Conservation (phyloP, 2,329 filamentous ascomycete species). For the Aaosphaeria arxii region DNA sequence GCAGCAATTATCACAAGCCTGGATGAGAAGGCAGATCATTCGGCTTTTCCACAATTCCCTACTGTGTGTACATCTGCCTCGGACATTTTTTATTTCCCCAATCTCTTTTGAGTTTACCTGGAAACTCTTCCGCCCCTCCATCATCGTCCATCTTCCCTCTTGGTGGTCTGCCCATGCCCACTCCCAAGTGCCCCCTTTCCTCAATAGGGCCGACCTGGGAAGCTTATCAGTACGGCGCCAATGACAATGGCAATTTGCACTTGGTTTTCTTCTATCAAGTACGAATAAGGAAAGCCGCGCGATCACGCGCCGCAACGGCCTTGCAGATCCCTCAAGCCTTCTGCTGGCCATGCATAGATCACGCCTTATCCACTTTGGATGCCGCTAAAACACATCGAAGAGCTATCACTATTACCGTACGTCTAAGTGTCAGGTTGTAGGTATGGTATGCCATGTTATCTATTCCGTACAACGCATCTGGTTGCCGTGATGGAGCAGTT, state of each 20-base stretch:
- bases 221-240: slow-evolving; percentile 18
- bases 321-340: slow-evolving; percentile 23
- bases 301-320: slow-evolving; percentile 35
- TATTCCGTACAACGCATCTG: too few relatives aligned
- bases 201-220: slow-evolving; percentile 15
- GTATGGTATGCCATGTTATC: too few relatives aligned
- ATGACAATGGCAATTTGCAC: not conserved
- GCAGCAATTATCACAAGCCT: slow-evolving; percentile 3
- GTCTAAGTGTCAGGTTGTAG: too few relatives aligned
- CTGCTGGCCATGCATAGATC: not conserved
- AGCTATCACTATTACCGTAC: too few relatives aligned
- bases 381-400: too few relatives aligned
- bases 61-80: slow-evolving; percentile 3
- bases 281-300: slow-evolving; percentile 22
- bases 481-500: not conserved
- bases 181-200: not conserved
- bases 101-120: slow-evolving; percentile 2
- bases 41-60: slow-evolving; percentile 2
- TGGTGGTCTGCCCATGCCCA: slow-evolving; percentile 7
- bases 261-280: slow-evolving; percentile 2
- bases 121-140: slow-evolving; percentile 19
- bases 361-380: too few relatives aligned
- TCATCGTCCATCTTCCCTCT: slow-evolving; percentile 3
- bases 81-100: slow-evolving; percentile 9
- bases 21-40: slow-evolving; percentile 11